Evolutionary conservation across 371 early-diverging fungal genomes (phyloP).

Genomic region (Blakeslea trispora): DNA sequence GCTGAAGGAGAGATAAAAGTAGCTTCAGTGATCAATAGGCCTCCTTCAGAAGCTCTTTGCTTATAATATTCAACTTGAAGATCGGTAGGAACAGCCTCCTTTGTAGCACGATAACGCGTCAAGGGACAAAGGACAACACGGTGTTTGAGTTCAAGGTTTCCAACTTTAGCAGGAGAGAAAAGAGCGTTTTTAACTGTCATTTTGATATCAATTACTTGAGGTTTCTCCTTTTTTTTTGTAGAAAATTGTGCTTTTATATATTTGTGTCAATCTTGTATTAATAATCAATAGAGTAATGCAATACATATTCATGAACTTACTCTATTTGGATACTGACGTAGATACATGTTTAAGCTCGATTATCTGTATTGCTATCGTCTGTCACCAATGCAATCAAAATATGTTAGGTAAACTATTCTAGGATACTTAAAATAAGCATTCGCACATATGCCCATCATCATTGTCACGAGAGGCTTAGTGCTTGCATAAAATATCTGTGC

Average conservation of each 20-base stretch:
- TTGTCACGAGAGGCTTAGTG: too few species aligned
- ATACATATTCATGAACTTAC: too few species aligned
- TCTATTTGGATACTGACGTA: too few species aligned
- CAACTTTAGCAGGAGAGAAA: conserved; percentile 34
- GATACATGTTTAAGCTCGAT: too few species aligned
- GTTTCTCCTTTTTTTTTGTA: too few species aligned
- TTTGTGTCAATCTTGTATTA: background rate
- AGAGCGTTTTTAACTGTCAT: background rate
- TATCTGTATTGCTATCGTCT: too few species aligned
- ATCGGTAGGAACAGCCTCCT: conserved; percentile 37
- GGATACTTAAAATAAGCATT: too few species aligned
- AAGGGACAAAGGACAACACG: conserved; percentile 57
- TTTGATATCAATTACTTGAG: background rate
- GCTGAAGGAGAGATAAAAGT: conserved; percentile 41
- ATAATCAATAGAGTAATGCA: too few species aligned
- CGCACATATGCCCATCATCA: too few species aligned
- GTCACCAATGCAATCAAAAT: too few species aligned
- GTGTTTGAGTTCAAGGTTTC: conserved; percentile 35
- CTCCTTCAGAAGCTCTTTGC: conserved; percentile 56
- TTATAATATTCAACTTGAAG: conserved; percentile 52
- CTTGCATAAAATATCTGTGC: too few species aligned
- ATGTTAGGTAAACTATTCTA: too few species aligned
- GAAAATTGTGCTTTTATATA: background rate
- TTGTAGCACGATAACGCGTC: conserved; percentile 40
- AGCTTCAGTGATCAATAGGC: conserved; percentile 59